Evolutionary conservation across 768 basidiomycete species (phyloP).

Genomic region (Auriscalpium vulgare): DNA sequence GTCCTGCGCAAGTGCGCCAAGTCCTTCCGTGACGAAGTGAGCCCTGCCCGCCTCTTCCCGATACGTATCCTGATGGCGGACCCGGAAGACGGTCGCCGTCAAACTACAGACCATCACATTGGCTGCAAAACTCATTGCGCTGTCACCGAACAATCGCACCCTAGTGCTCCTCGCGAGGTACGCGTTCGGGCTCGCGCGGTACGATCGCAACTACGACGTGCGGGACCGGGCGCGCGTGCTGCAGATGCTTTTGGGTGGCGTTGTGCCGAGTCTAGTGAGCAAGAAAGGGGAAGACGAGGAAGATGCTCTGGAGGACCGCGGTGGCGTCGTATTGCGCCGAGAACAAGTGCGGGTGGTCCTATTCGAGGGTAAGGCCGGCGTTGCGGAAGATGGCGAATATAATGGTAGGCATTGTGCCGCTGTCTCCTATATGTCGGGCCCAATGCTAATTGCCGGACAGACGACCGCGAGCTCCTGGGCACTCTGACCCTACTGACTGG

Average conservation of each 20-base stretch:
- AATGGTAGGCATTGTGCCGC: constrained; percentile 4
- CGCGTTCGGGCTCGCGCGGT: constrained; percentile 77
- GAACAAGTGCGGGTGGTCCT: constrained; percentile 79
- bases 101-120: constrained; percentile 83
- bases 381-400: constrained; percentile 25
- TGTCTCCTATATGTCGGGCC: background rate
- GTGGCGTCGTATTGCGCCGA: constrained; percentile 70
- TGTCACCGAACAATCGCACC: constrained; percentile 46
- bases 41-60: constrained; percentile 7
- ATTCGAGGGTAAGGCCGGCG: constrained; percentile 63
- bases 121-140: constrained; percentile 75
- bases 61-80: background rate
- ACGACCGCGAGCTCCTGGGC: constrained; percentile 46
- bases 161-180: constrained; percentile 56
- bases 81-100: constrained; percentile 46
- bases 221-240: constrained; percentile 85
- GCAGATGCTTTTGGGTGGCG: constrained; percentile 55
- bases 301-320: constrained; percentile 37
- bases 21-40: constrained; percentile 64
- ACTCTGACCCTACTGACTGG: constrained; percentile 58
- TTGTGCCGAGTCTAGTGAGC: constrained; percentile 21
- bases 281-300: constrained; percentile 15
- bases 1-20: constrained; percentile 75
- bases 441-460: constrained; percentile 9
- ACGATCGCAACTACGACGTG: constrained; percentile 85